Evolutionary conservation across 805 yeast species (phyloP), one percentile per base, ranked within the genome.

Genomic region (Metschnikowia proteae): DNA sequence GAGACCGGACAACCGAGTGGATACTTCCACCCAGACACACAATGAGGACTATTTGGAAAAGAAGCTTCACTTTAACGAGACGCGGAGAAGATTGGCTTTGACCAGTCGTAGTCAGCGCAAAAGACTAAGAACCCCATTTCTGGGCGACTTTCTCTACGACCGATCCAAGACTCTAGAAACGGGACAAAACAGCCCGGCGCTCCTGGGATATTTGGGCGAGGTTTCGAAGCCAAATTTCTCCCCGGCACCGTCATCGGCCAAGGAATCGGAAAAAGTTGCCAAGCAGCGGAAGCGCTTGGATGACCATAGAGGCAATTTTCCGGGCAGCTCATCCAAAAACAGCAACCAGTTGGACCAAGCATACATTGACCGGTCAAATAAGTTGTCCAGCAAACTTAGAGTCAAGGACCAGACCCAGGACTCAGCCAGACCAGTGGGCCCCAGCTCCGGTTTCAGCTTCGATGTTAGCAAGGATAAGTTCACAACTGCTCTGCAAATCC

Each of bases 21-120:
- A 73, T 48, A 65, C 73, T 1, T 48, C 73, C 6, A 73, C 78
- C 5, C 78, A 73, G 52, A 73, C 78, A 2, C 71, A 64, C 43
- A 66, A 67, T 48, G 32, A 52, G 30, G 59, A 61, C 38, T 68
- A 58, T 31, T 58, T 73, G 37, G 58, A 63, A 23, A 60, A 57
- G 27, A 50, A 60, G 10, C 60, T 72, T 48, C 59, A 62, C 31
- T 70, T 67, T 43, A 60, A 54, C 26, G 55, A 50, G 6, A 48
- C 58, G 11, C 53, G 58, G 23, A 53, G 57, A 44, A 59, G 52
- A 38, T 40, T 56, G 23, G 54, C 55, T 29, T 45, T 43, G 37
- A 48, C 34, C 45, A 53, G 26, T 42, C 46, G 50, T 25, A 43
- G 27, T 27, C 46, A 38, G 7, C 45, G 48, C 17, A 57, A 60